These are phyloP conservation scores for Pyrus hybrid DNA, from an alignment of 331 rosid species.

Conservation along the genomic window DNA sequence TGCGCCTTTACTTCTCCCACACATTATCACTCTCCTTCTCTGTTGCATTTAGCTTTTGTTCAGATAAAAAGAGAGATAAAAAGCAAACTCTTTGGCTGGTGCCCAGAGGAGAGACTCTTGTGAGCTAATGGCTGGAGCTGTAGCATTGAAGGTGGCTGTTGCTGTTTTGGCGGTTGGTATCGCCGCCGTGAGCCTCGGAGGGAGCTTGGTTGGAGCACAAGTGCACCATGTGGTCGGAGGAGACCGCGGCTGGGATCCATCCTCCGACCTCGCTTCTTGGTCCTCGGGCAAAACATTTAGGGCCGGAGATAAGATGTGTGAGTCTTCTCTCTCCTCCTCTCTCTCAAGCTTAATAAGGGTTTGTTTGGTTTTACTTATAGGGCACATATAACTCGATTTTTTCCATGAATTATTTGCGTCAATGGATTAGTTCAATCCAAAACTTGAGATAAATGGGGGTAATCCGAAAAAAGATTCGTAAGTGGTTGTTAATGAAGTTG, in stretches of 20 bases:
- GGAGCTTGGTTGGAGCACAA: slow-evolving; percentile 18
- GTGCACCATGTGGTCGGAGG: slow-evolving; percentile 80
- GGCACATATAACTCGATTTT: no score
- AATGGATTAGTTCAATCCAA: not conserved
- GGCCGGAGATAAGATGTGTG: slow-evolving; percentile 77
- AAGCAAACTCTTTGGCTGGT: not conserved
- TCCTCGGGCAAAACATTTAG: slow-evolving; percentile 38
- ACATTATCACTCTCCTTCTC: not conserved
- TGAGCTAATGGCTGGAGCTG: not conserved
- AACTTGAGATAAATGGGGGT: not conserved
- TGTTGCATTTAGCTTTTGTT: not conserved
- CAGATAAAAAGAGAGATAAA: not conserved
- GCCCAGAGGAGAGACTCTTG: not conserved
- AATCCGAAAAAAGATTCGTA: no score
- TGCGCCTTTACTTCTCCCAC: not conserved
- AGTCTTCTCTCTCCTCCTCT: slow-evolving; percentile 8
- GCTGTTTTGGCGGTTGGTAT: not conserved
- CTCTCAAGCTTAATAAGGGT: no score
- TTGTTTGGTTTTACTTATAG: no score
- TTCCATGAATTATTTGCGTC: no score
- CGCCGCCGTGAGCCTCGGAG: slow-evolving; percentile 18
- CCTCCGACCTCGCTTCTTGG: slow-evolving; percentile 58
- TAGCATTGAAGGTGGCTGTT: not conserved
- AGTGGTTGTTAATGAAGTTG: no score
- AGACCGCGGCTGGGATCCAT: slow-evolving; percentile 77